Conservation (phyloP, 2,329 filamentous ascomycete species). For the Xylariaceae sp. region DNA sequence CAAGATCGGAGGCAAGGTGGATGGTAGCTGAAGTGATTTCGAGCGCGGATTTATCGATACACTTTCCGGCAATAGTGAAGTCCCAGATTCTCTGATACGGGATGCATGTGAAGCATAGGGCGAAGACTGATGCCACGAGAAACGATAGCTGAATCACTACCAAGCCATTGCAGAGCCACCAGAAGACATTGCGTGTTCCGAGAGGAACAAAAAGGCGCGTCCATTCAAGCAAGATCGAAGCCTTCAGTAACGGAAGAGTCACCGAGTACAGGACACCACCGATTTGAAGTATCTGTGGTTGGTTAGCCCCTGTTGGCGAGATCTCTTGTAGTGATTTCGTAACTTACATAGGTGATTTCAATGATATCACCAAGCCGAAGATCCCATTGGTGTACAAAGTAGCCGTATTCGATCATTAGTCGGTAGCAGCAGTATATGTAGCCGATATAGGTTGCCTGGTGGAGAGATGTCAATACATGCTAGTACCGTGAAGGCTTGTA, state of each 20-base stretch:
- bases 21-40: slow-evolving; percentile 28
- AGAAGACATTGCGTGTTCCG: slow-evolving; percentile 29
- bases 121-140: slow-evolving; percentile 24
- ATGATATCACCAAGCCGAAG: slow-evolving; percentile 22
- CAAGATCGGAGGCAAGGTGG: slow-evolving; percentile 26
- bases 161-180: slow-evolving; percentile 26
- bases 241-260: slow-evolving; percentile 25
- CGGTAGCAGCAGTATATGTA: slow-evolving; percentile 28
- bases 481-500: not conserved
- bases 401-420: slow-evolving; percentile 26
- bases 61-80: slow-evolving; percentile 25
- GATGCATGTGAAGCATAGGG: slow-evolving; percentile 23
- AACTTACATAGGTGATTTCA: slow-evolving; percentile 26
- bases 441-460: slow-evolving; percentile 22
- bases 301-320: not conserved
- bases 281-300: slow-evolving; percentile 27
- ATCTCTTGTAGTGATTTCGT: too few relatives aligned
- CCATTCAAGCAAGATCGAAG: slow-evolving; percentile 31
- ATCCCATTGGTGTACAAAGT: slow-evolving; percentile 33
- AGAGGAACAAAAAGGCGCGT: slow-evolving; percentile 28
- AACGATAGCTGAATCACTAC: slow-evolving; percentile 21
- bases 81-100: slow-evolving; percentile 31
- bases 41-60: slow-evolving; percentile 26
- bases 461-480: slow-evolving; percentile 2
- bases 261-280: slow-evolving; percentile 25